These are phyloP conservation scores for Panus rudis DNA, from an alignment of 768 basidiomycete species.

Conservation along the genomic window DNA sequence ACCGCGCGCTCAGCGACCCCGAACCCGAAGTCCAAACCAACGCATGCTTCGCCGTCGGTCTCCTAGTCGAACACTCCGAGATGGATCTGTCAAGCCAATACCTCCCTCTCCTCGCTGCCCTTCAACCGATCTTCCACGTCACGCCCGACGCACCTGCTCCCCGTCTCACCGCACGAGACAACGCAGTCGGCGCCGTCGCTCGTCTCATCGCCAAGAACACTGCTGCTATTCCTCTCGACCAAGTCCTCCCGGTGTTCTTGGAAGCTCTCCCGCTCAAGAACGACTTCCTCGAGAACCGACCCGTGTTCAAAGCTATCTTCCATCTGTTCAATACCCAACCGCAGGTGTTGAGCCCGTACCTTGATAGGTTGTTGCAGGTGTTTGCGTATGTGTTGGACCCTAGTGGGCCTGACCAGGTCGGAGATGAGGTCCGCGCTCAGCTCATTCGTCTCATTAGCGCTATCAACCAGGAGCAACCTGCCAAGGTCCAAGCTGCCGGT, in stretches of 20 bases:
- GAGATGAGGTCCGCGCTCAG: conserved; percentile 69
- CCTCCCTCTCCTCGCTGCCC: conserved; percentile 64
- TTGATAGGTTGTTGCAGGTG: conserved; percentile 73
- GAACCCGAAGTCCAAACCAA: conserved; percentile 96
- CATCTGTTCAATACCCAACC: conserved; percentile 76
- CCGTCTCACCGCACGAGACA: conserved; percentile 83
- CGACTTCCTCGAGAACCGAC: conserved; percentile 85
- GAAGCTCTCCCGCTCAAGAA: conserved; percentile 78
- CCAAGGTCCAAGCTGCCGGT: conserved; percentile 76
- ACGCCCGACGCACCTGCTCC: conserved; percentile 55
- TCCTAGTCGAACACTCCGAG: conserved; percentile 82
- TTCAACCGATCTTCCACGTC: conserved; percentile 76
- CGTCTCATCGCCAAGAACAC: conserved; percentile 81
- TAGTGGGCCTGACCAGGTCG: conserved; percentile 63
- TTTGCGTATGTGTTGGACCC: conserved; percentile 84
- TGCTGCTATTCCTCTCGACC: conserved; percentile 76
- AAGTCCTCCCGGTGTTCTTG: conserved; percentile 83
- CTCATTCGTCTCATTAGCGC: conserved; percentile 67
- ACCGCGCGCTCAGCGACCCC: conserved; percentile 70
- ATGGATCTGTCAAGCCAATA: conserved; percentile 80
- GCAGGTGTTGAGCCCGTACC: conserved; percentile 58
- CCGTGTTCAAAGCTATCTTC: conserved; percentile 87
- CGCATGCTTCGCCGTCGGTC: conserved; percentile 89
- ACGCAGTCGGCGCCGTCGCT: conserved; percentile 90
- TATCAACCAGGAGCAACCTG: conserved; percentile 70